These are phyloP conservation scores for Volvox africanus DNA, from an alignment of 139 green algal genomes.

Conservation along the genomic window DNA sequence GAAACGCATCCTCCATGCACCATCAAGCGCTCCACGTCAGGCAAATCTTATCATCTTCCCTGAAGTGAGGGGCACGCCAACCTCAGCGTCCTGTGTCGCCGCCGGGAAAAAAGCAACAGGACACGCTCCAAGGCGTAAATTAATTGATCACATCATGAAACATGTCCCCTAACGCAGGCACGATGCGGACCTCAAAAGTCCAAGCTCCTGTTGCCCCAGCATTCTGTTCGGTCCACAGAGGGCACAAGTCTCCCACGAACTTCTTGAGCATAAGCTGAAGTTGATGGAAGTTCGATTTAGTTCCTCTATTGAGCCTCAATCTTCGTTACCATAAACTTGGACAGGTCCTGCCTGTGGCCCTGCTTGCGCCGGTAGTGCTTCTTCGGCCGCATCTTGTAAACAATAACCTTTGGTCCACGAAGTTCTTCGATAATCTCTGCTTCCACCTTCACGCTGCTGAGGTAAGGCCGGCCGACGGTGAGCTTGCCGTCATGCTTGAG, in stretches of 20 bases:
- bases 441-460: constrained; percentile 87
- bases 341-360: constrained; percentile 83
- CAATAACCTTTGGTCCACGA: constrained; percentile 89
- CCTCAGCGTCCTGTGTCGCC: not conserved
- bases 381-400: constrained; percentile 96
- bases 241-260: not conserved
- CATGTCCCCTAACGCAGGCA: not conserved
- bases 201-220: too few relatives aligned
- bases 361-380: constrained; percentile 88
- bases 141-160: not conserved
- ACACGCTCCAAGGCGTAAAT: not conserved
- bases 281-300: not conserved
- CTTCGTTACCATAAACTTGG: constrained; percentile 93
- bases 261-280: not conserved
- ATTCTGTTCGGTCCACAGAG: not conserved
- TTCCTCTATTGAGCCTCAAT: constrained; percentile 59
- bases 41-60: too few relatives aligned
- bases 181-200: not conserved
- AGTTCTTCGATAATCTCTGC: constrained; percentile 93
- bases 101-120: constrained; percentile 19
- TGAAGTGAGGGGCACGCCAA: too few relatives aligned
- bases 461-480: constrained; percentile 88
- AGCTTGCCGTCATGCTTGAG: constrained; percentile 86
- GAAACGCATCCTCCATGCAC: too few relatives aligned
- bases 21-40: too few relatives aligned